Conservation (phyloP, 371 early-diverging fungal species). For the Coemansia sp. region DNA sequence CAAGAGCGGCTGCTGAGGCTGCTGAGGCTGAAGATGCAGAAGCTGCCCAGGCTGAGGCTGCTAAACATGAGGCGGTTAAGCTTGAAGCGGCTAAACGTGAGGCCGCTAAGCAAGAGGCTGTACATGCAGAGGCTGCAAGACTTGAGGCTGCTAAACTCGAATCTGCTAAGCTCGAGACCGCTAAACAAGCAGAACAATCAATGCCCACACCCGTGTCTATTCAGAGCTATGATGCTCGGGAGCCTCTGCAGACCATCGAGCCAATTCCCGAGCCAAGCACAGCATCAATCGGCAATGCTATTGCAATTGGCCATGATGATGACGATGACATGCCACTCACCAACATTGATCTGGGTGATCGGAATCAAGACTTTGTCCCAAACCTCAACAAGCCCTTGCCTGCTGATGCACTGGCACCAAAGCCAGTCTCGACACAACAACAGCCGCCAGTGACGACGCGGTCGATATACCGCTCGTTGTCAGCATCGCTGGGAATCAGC, state of each 20-base stretch:
- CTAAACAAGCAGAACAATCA: neutral
- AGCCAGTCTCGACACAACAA: neutral
- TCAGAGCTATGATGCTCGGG: neutral
- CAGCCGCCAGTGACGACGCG: slow-evolving; percentile 2
- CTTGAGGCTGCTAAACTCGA: neutral
- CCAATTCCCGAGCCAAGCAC: neutral
- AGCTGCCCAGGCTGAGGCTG: neutral
- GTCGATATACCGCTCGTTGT: slow-evolving; percentile 47
- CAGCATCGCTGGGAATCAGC: slow-evolving; percentile 45
- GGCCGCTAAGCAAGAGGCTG: neutral
- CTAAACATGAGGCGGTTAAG: neutral
- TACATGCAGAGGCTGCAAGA: neutral
- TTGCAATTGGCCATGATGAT: neutral
- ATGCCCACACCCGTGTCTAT: slow-evolving; percentile 8
- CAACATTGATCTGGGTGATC: slow-evolving; percentile 23
- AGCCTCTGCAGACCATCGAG: neutral
- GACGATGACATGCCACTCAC: slow-evolving; percentile 30
- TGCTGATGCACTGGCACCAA: neutral
- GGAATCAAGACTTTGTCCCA: neutral
- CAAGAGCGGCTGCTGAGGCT: slow-evolving; percentile 10
- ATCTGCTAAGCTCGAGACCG: neutral
- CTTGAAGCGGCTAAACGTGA: neutral
- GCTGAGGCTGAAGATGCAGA: slow-evolving; percentile 1
- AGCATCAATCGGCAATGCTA: neutral
- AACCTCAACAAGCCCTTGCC: slow-evolving; percentile 27